phyloP scores from a whole-genome alignment of 305 asterid genomes.

The Monarda citriodora region DNA sequence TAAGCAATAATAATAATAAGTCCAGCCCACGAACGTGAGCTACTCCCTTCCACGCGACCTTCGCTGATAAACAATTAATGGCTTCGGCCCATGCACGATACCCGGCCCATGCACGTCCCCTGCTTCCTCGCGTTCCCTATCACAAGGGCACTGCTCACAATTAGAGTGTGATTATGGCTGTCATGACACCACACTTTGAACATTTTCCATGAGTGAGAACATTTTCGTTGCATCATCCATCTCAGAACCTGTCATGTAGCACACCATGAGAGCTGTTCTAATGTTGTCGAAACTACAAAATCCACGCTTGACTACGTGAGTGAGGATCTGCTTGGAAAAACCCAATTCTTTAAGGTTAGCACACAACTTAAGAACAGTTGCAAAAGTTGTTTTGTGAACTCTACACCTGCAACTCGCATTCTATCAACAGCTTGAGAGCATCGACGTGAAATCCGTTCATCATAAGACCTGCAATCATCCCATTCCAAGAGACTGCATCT shows the following conservation, averaged over 20 bases:
- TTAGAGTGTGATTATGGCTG: constrained; percentile 72
- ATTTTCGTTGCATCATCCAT: constrained; percentile 76
- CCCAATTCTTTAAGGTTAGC: constrained; percentile 61
- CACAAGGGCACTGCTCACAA: constrained; percentile 93
- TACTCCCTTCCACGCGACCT: too few relatives aligned
- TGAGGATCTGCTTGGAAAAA: constrained; percentile 75
- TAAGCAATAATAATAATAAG: too few relatives aligned
- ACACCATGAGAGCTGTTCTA: constrained; percentile 72
- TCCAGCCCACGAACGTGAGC: too few relatives aligned
- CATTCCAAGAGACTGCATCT: constrained; percentile 90
- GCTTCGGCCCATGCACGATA: too few relatives aligned
- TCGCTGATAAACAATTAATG: too few relatives aligned
- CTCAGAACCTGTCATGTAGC: constrained; percentile 67
- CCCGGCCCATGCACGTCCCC: too few relatives aligned
- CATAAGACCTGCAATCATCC: constrained; percentile 87
- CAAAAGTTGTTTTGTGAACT: constrained; percentile 56
- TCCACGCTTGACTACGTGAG: constrained; percentile 55
- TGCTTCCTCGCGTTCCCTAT: too few relatives aligned
- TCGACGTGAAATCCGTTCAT: constrained; percentile 61
- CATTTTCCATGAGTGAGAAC: constrained; percentile 40
- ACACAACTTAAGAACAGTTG: constrained; percentile 63
- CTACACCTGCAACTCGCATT: constrained; percentile 68
- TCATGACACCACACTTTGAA: constrained; percentile 84
- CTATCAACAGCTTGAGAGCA: constrained; percentile 62
- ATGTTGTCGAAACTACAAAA: constrained; percentile 51